Evolutionary conservation across 2,329 filamentous ascomycete genomes (phyloP).

Genomic region (Didymella pinodella): DNA sequence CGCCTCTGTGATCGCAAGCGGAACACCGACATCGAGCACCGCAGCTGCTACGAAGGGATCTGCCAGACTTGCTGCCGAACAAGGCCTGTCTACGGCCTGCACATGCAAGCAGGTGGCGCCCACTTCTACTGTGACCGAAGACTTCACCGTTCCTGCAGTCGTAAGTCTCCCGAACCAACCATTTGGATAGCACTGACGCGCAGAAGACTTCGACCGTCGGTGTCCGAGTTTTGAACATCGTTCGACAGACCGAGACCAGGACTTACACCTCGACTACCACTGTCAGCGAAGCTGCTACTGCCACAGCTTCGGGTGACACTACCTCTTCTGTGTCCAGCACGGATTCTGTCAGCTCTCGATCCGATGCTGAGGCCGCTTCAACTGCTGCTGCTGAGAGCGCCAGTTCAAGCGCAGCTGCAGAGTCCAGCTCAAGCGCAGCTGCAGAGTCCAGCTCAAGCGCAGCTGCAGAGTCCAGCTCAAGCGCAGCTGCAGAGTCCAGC

Average conservation of each 20-base stretch:
- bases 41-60: constrained; percentile 22
- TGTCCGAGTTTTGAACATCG: constrained; percentile 21
- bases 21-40: constrained; percentile 19
- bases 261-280: constrained; percentile 22
- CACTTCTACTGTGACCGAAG: constrained; percentile 39
- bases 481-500: not conserved
- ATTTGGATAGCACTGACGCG: constrained; percentile 4
- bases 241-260: constrained; percentile 22
- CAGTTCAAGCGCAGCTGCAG: not conserved
- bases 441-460: not conserved
- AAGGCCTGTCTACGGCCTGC: constrained; percentile 41
- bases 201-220: constrained; percentile 32
- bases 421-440: not conserved
- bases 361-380: not conserved
- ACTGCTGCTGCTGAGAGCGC: not conserved
- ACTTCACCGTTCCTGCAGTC: constrained; percentile 32
- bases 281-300: constrained; percentile 7
- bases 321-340: constrained; percentile 4
- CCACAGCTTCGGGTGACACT: not conserved
- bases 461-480: not conserved
- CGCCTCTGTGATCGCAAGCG: constrained; percentile 32
- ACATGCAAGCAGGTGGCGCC: constrained; percentile 41
- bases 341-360: constrained; percentile 4
- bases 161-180: constrained; percentile 27
- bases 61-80: constrained; percentile 29